Conservation (phyloP, 257 asterid genomes). For the Ligustrum vulgare region DNA sequence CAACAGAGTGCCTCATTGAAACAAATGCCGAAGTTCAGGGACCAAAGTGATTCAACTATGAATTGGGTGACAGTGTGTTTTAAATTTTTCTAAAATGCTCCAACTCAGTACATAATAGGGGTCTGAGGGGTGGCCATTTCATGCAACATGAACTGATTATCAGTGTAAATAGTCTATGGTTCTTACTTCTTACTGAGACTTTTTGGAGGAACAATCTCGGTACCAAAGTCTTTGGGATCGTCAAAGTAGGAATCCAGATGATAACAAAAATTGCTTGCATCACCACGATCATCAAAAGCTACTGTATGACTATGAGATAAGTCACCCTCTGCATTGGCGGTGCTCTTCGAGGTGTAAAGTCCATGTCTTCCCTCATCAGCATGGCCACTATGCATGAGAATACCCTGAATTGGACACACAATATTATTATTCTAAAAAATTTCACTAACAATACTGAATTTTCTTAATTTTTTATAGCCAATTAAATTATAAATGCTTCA, state of each 20-base stretch:
- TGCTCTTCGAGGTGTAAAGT: conserved; percentile 47
- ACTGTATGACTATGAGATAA: conserved; percentile 64
- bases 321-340: conserved; percentile 32
- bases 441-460: neutral
- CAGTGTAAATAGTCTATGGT: neutral
- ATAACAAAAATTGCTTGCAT: conserved; percentile 79
- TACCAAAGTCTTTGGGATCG: conserved; percentile 59
- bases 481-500: too few species aligned
- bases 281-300: conserved; percentile 77
- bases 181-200: conserved; percentile 64
- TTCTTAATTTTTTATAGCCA: neutral
- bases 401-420: conserved; percentile 42
- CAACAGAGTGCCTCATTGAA: too few species aligned
- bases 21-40: neutral
- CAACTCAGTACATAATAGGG: neutral
- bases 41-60: neutral
- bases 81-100: neutral
- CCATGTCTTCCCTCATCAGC: conserved; percentile 53
- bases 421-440: neutral
- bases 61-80: neutral
- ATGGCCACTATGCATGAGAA: conserved; percentile 53
- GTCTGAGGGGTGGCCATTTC: neutral
- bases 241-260: conserved; percentile 68
- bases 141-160: neutral
- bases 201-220: conserved; percentile 69